A percentile compares a stretch with the other conserved stretches of the same genome.
Conservation (phyloP, 352 stramenopile genomes). For the Hyphochytrium catenoides region DNA sequence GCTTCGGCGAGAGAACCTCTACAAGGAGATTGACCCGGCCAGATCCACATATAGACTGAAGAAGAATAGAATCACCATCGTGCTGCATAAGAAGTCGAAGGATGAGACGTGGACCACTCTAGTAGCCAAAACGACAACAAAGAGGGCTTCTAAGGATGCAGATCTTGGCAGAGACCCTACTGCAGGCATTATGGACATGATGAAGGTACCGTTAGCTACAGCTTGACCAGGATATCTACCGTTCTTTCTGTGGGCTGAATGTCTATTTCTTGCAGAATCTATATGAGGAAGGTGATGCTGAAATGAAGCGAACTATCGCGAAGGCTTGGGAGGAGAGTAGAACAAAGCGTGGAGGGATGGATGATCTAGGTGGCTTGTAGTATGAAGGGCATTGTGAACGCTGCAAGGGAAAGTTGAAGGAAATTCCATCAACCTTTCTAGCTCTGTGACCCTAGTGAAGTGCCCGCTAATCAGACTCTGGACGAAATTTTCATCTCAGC, state of each 20-base stretch:
- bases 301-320: constrained; percentile 67
- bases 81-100: constrained; percentile 39
- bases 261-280: constrained; percentile 25
- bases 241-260: background rate
- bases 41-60: constrained; percentile 55
- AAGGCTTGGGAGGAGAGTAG: constrained; percentile 61
- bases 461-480: no score
- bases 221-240: background rate
- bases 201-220: constrained; percentile 24
- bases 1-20: constrained; percentile 37
- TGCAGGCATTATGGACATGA: constrained; percentile 69
- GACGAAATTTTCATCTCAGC: no score
- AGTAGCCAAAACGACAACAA: constrained; percentile 39
- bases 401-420: no score
- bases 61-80: constrained; percentile 57
- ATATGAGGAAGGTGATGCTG: constrained; percentile 59
- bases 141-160: constrained; percentile 13
- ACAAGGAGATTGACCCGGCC: constrained; percentile 43
- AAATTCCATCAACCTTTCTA: no score
- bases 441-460: no score
- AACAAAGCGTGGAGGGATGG: constrained; percentile 23
- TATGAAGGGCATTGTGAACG: no score
- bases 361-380: no score
- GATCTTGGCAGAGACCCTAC: constrained; percentile 20
- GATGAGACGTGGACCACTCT: constrained; percentile 49